phyloP scores from a whole-genome alignment of 768 basidiomycete species.

The Amylocystis lapponica region DNA sequence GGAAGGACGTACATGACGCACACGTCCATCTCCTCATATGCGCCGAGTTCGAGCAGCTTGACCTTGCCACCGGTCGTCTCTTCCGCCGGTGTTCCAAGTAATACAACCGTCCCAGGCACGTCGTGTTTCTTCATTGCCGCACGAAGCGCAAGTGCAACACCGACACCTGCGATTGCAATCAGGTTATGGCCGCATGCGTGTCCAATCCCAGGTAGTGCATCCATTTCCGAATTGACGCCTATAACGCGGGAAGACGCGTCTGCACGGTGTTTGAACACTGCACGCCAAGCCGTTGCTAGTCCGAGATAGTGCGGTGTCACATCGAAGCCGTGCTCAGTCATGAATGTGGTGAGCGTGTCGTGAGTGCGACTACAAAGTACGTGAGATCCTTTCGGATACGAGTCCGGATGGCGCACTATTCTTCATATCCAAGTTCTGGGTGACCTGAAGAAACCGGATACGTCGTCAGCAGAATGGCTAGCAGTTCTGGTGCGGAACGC shows the following conservation, averaged over 20 bases:
- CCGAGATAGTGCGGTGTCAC: slow-evolving; percentile 68
- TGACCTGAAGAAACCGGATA: slow-evolving; percentile 44
- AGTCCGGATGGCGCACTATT: slow-evolving; percentile 43
- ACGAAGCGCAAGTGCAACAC: slow-evolving; percentile 67
- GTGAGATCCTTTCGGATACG: slow-evolving; percentile 5
- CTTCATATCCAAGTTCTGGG: slow-evolving; percentile 63
- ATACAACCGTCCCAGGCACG: slow-evolving; percentile 60
- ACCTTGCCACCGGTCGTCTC: slow-evolving; percentile 78
- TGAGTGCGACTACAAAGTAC: slow-evolving; percentile 56
- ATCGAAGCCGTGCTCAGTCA: slow-evolving; percentile 61
- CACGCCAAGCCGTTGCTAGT: slow-evolving; percentile 72
- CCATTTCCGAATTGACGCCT: slow-evolving; percentile 80
- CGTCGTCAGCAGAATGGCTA: not conserved
- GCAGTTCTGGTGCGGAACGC: not conserved
- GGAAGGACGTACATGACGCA: slow-evolving; percentile 56
- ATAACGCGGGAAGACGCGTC: slow-evolving; percentile 37
- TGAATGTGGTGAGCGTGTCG: slow-evolving; percentile 59
- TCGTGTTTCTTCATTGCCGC: slow-evolving; percentile 58
- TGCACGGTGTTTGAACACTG: slow-evolving; percentile 47
- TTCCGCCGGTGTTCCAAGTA: slow-evolving; percentile 81
- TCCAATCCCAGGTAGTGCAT: slow-evolving; percentile 47
- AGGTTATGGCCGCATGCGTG: slow-evolving; percentile 81
- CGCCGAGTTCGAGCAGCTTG: slow-evolving; percentile 66
- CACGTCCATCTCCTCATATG: slow-evolving; percentile 74
- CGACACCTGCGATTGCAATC: slow-evolving; percentile 74